Percentiles rank a stretch among this genome's conserved stretches.
Conservation (phyloP, 1,284 basidiomycete genomes). For the Sparassis latifolia region DNA sequence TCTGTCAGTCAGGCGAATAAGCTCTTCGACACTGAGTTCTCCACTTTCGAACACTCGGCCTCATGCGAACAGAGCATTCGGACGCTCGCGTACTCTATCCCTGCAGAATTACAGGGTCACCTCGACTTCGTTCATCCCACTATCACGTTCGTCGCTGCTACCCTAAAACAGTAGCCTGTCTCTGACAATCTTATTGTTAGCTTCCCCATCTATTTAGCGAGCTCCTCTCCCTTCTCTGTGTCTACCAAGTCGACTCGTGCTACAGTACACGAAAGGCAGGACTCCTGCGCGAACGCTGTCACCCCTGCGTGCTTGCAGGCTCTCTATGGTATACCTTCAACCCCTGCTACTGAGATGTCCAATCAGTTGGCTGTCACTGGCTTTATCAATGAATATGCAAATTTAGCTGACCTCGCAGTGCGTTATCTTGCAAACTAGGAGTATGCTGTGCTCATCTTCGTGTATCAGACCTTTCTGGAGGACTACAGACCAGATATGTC, state of each 20-base stretch:
- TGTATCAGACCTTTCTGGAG: slow-evolving; percentile 39
- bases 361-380: slow-evolving; percentile 27
- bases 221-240: neutral
- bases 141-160: slow-evolving; percentile 7
- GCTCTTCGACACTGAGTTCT: neutral
- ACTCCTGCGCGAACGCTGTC: slow-evolving; percentile 19
- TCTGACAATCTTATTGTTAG: slow-evolving; percentile 6
- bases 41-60: slow-evolving; percentile 23
- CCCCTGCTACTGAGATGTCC: slow-evolving; percentile 21
- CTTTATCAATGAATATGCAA: slow-evolving; percentile 24
- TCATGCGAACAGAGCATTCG: slow-evolving; percentile 23
- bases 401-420: slow-evolving; percentile 23
- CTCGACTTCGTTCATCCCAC: slow-evolving; percentile 30
- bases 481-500: slow-evolving; percentile 43
- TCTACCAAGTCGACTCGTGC: no score
- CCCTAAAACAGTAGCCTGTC: no score
- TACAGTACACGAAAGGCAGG: slow-evolving; percentile 12
- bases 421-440: neutral
- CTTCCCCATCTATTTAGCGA: no score
- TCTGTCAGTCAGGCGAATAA: neutral
- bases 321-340: slow-evolving; percentile 20
- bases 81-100: slow-evolving; percentile 31
- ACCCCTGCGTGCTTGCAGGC: slow-evolving; percentile 32
- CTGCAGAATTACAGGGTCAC: slow-evolving; percentile 23
- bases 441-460: no score